Base-by-base conservation (phyloP, 2,329 filamentous ascomycete genomes). In the Exophiala dermatitidis region DNA sequence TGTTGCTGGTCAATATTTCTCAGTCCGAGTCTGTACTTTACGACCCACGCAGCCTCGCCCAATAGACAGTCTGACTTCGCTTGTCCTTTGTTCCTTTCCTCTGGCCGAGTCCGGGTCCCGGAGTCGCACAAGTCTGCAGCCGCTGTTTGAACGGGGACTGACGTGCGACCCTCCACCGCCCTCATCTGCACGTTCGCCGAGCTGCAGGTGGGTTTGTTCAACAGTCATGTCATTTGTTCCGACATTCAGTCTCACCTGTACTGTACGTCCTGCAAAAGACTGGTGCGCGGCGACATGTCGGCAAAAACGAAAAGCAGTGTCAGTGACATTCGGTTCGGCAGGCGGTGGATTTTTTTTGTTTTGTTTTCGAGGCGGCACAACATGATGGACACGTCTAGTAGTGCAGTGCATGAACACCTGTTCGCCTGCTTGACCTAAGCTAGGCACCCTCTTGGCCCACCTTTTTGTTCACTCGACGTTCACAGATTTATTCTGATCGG, bases 351-450 rank as follows among this genome's bases (percentile, higher is more conserved):
- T 19, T 19, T 19, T 19, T 19, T 19, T 19, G 19, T 19, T 19
- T 19, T 19, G 19, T 19, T 19, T 19, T 19, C 19, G 19, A 19
- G 19, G 19, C 19, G 19, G 19, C 19, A 19, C 19, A 19, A 19
- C 19, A 19, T 19, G 19, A 19, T 19, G 19, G 19, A 19, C 19
- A 19, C 19, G 1, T 19, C 19, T 19, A 1, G 19, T 19, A 41
- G 4, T 10, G 38, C 50, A 30, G 36, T 58, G 60, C 60, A 61
- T 63, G 60, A 63, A 63, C 59, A 56, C 53, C 52, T 56, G 60
- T 61, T 63, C 57, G 57, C 57, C 54, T 50, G 46, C 46, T 38
- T 53, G 9, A 10, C 12, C 42, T 29, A 31, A 26, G 10, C 1
- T 19, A 19, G 19, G 19, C 19, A 19, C 2, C 19, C 19, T 19